These are phyloP conservation scores for Ascomycota sp. DNA, from an alignment of 2,329 filamentous ascomycete species.

Conservation along the genomic window DNA sequence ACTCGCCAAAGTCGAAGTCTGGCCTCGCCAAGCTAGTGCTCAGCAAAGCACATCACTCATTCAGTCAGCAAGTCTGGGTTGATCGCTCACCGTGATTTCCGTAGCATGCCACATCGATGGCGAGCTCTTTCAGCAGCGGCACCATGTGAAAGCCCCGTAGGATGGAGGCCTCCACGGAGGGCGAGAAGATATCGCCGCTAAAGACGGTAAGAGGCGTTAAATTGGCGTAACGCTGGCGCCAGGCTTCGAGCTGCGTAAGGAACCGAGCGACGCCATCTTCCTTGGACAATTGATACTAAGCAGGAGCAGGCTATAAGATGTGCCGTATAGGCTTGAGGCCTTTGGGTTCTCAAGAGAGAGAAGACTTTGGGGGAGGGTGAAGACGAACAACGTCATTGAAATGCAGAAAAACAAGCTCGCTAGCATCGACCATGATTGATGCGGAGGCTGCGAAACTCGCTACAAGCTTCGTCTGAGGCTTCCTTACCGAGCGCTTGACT, in stretches of 20 bases:
- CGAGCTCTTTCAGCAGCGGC: slow-evolving; percentile 1
- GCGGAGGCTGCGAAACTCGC: too few species aligned
- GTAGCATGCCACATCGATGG: slow-evolving; percentile 3
- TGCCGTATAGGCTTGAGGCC: too few species aligned
- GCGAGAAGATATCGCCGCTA: slow-evolving; percentile 4
- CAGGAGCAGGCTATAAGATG: background rate
- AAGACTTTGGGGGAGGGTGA: background rate
- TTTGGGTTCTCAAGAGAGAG: background rate
- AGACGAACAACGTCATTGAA: background rate
- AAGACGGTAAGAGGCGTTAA: slow-evolving; percentile 1
- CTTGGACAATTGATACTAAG: slow-evolving; percentile 3
- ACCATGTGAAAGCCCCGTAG: slow-evolving; percentile 3
- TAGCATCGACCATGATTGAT: too few species aligned
- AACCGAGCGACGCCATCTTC: slow-evolving; percentile 1
- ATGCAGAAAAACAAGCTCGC: background rate
- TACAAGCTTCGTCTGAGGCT: too few species aligned
- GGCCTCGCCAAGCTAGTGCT: too few species aligned
- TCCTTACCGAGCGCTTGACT: too few species aligned
- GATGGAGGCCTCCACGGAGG: slow-evolving; percentile 3
- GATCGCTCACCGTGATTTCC: slow-evolving; percentile 2
- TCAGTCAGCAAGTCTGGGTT: too few species aligned
- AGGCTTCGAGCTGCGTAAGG: slow-evolving; percentile 1
- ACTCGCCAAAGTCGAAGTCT: slow-evolving; percentile 3
- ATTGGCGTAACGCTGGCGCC: background rate
- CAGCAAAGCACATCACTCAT: too few species aligned